Evolutionary conservation across 208 protist genomes (phyloP).

Genomic region (Trichomonas tenax): DNA sequence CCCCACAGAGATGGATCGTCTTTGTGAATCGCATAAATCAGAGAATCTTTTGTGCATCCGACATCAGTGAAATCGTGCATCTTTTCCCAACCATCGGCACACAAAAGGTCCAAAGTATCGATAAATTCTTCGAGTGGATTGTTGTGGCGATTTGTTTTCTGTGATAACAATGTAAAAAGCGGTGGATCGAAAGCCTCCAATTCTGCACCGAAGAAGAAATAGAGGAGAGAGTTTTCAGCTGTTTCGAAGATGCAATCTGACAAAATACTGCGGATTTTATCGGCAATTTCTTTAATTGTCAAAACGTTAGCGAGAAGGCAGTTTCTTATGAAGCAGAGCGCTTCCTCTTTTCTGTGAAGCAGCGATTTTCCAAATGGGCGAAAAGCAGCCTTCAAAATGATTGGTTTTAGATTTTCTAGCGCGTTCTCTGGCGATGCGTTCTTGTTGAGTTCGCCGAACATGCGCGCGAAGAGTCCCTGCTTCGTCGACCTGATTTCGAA

Average conservation of each 20-base stretch:
- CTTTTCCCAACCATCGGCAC: neutral
- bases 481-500: neutral
- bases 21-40: neutral
- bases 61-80: neutral
- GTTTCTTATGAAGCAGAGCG: neutral
- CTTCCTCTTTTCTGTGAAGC: neutral
- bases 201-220: neutral
- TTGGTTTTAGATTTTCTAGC: neutral
- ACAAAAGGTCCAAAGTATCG: neutral
- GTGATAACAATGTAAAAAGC: neutral
- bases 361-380: neutral
- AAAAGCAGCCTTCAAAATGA: neutral
- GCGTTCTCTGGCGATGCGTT: neutral
- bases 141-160: neutral
- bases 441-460: neutral
- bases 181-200: neutral
- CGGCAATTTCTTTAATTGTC: neutral
- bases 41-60: neutral
- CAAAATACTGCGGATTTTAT: neutral
- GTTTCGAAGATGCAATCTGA: neutral
- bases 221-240: neutral
- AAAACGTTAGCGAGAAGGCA: neutral
- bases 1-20: neutral
- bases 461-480: neutral
- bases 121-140: neutral